Conservation (phyloP, 805 yeast genomes). For the Suhomyces sp. region DNA sequence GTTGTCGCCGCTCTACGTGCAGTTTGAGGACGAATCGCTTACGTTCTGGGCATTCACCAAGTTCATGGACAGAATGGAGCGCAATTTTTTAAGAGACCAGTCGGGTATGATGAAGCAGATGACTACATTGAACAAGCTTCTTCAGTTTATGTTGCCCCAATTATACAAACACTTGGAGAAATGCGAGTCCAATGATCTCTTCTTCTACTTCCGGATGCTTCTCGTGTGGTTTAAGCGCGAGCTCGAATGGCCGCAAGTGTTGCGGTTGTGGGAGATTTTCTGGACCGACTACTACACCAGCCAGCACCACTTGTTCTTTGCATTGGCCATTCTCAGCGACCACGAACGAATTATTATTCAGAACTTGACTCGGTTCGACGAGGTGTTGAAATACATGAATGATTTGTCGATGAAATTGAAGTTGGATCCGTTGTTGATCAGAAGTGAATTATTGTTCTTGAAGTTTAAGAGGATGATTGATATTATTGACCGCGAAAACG, state of each 20-base stretch:
- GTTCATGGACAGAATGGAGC: slow-evolving; percentile 92
- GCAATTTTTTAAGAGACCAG: slow-evolving; percentile 88
- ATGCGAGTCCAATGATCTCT: slow-evolving; percentile 86
- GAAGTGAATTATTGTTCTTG: slow-evolving; percentile 80
- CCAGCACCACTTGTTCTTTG: slow-evolving; percentile 85
- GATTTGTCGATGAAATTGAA: slow-evolving; percentile 78
- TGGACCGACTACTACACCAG: slow-evolving; percentile 86
- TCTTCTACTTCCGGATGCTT: slow-evolving; percentile 92
- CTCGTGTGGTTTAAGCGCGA: slow-evolving; percentile 95
- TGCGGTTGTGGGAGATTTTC: slow-evolving; percentile 85
- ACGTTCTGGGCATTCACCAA: slow-evolving; percentile 87
- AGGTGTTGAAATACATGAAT: slow-evolving; percentile 88
- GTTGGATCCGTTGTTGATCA: slow-evolving; percentile 70
- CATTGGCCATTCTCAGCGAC: slow-evolving; percentile 85
- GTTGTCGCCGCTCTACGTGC: slow-evolving; percentile 76
- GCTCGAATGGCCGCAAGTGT: slow-evolving; percentile 71
- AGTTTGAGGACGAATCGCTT: slow-evolving; percentile 64
- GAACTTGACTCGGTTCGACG: slow-evolving; percentile 78
- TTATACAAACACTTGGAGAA: slow-evolving; percentile 77
- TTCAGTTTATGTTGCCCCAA: slow-evolving; percentile 87
- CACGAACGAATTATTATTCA: slow-evolving; percentile 75
- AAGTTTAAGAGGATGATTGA: slow-evolving; percentile 78
- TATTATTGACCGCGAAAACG: slow-evolving; percentile 61
- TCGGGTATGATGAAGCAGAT: slow-evolving; percentile 91
- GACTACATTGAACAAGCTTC: slow-evolving; percentile 75